Conservation (phyloP, 441 rosid genomes). For the Aquilaria agallochum region DNA sequence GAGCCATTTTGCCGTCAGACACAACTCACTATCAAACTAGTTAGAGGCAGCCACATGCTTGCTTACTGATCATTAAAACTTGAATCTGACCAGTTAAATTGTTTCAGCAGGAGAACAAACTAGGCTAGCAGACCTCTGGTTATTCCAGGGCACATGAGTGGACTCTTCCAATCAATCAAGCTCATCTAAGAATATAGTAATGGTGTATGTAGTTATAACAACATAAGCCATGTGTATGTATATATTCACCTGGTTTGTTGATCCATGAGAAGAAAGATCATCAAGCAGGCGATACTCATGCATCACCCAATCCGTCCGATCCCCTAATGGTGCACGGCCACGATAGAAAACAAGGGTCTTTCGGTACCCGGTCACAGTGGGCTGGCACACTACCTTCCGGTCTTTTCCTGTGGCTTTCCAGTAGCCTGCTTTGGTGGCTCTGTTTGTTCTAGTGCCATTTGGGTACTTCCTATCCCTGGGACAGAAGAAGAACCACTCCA, state of each 20-base stretch:
- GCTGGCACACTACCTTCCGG: slow-evolving; percentile 55
- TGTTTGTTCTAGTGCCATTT: slow-evolving; percentile 57
- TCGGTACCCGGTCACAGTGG: slow-evolving; percentile 43
- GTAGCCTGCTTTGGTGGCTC: slow-evolving; percentile 69
- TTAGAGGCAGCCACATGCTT: too few relatives aligned
- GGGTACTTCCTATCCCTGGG: slow-evolving; percentile 64
- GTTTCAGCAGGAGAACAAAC: background rate
- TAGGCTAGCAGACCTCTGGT: background rate
- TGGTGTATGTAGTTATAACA: background rate
- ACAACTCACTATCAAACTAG: too few relatives aligned
- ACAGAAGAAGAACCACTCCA: slow-evolving; percentile 96
- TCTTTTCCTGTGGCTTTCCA: slow-evolving; percentile 94
- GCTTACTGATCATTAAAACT: too few relatives aligned
- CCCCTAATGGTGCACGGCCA: slow-evolving; percentile 81
- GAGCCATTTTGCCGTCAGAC: too few relatives aligned
- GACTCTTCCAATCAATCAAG: too few relatives aligned
- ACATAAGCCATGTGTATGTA: background rate
- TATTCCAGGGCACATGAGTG: background rate
- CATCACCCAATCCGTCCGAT: slow-evolving; percentile 77
- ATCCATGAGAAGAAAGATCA: slow-evolving; percentile 40
- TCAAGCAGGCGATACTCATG: slow-evolving; percentile 84
- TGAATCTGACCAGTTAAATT: too few relatives aligned
- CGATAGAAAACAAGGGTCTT: slow-evolving; percentile 83
- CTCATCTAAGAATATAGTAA: too few relatives aligned
- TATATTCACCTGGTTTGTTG: slow-evolving; percentile 44